These are phyloP conservation scores for Dichotomopilus funicola DNA, from an alignment of 2,329 filamentous ascomycete species.

Conservation along the genomic window DNA sequence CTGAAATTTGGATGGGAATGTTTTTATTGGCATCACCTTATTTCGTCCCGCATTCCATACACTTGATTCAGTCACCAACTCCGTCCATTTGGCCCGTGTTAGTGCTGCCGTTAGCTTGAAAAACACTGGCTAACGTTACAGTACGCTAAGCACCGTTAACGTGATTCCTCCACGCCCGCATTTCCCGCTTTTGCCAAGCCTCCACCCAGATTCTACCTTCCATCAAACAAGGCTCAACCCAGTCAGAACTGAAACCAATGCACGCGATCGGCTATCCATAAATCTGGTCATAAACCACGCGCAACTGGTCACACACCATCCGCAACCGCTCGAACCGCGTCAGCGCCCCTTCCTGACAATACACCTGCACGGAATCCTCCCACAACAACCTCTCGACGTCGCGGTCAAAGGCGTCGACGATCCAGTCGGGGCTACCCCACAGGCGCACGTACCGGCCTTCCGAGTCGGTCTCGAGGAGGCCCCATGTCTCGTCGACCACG, in stretches of 20 bases:
- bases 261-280: background rate
- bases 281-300: constrained; percentile 39
- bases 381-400: constrained; percentile 32
- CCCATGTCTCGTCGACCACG: constrained; percentile 19
- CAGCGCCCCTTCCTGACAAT: constrained; percentile 23
- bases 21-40: too few relatives aligned
- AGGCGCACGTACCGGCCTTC: constrained; percentile 23
- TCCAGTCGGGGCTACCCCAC: constrained; percentile 26
- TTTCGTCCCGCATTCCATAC: too few relatives aligned
- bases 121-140: too few relatives aligned
- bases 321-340: constrained; percentile 26
- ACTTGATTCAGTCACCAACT: too few relatives aligned
- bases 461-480: constrained; percentile 20
- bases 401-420: constrained; percentile 25
- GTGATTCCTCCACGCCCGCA: too few relatives aligned
- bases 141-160: too few relatives aligned
- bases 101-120: too few relatives aligned
- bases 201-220: background rate
- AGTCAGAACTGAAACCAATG: too few relatives aligned
- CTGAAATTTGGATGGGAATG: too few relatives aligned
- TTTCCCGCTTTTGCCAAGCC: too few relatives aligned
- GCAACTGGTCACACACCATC: constrained; percentile 26
- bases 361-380: constrained; percentile 27
- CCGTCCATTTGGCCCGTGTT: too few relatives aligned
- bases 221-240: too few relatives aligned